Evolutionary conservation across 2,329 filamentous ascomycete genomes (phyloP).

Genomic region (Pseudogymnoascus sp.): DNA sequence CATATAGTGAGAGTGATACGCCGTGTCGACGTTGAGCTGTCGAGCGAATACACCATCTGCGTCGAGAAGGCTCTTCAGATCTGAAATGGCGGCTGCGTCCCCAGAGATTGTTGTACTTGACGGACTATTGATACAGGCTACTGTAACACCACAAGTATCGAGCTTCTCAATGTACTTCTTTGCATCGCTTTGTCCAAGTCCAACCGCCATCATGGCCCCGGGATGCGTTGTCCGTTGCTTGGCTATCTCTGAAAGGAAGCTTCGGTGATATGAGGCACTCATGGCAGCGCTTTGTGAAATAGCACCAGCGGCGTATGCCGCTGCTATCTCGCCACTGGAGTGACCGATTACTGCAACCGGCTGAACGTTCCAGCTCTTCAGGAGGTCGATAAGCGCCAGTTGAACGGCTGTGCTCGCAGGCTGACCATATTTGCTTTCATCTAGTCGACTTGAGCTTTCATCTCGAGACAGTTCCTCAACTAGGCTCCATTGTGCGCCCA

Average conservation of each 20-base stretch:
- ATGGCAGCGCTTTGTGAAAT: constrained; percentile 29
- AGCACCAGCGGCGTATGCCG: constrained; percentile 36
- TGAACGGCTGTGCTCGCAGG: constrained; percentile 42
- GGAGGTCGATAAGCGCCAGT: constrained; percentile 37
- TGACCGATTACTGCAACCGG: constrained; percentile 38
- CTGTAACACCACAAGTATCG: constrained; percentile 15
- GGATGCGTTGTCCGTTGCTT: constrained; percentile 17
- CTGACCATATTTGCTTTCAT: constrained; percentile 36
- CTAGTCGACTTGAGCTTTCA: constrained; percentile 33
- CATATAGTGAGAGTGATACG: constrained; percentile 31
- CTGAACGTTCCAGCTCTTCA: constrained; percentile 34
- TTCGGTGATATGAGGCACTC: constrained; percentile 39
- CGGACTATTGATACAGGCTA: constrained; percentile 30
- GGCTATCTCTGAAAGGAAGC: constrained; percentile 26
- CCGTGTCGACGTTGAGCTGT: constrained; percentile 19
- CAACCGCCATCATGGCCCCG: constrained; percentile 51
- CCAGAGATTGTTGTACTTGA: constrained; percentile 24
- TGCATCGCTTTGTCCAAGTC: not conserved
- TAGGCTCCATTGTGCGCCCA: not conserved
- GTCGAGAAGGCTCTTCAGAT: constrained; percentile 13
- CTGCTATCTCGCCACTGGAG: constrained; percentile 42
- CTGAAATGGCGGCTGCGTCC: constrained; percentile 12
- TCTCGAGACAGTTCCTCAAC: not conserved
- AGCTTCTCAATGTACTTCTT: not conserved
- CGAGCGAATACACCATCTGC: constrained; percentile 17